Evolutionary conservation across 306 rosid genomes (phyloP), one percentile per base, ranked within the genome.

Genomic region (Potentilla sterilis): DNA sequence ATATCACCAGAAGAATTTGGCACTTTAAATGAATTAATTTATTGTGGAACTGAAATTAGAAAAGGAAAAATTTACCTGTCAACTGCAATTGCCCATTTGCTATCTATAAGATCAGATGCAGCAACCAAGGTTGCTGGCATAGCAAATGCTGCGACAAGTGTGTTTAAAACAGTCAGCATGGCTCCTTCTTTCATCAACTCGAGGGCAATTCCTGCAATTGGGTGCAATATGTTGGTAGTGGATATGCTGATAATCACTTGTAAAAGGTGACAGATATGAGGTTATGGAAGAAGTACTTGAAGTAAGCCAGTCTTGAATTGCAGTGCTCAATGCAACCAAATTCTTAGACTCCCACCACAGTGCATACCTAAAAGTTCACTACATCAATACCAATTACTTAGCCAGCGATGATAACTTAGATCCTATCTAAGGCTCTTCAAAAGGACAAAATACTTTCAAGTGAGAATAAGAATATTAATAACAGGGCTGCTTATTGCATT

Each of bases 181-280:
- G 96, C 96, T 73, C 96, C 96, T 54, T 77, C 73, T 80, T 65
- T 81, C 90, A 90, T 86, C 80, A 90, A 75, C 81, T 79, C 65
- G 6, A 42, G 1, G 18, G 72, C 75, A 79, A 88, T 44, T 58
- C 59, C 96, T 90, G 81, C 74, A 79, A 74, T 28, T 13, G 18
- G 70, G 64, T 59, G 52, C 70, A 69, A 52, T 79, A 58, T 79
- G 51, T 67, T 72, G 78, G 76, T 70, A 10, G 44, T 62, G 18
- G 67, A 78, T 46, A 73, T 74, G 70, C 54, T 57, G 80, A 81
- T 24, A 70, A 18, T 70, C 21, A 75, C 71, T 46, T 46, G 38
- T 35, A 51, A 18, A 34, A 48, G 44, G 52, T 67, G 75, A 75
- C 52, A 71, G 57, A 52, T n/a, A 72, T 43, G 58, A 62, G 64